These are phyloP conservation scores for Macrophomina tecta DNA, from an alignment of 2,329 filamentous ascomycete species.

Conservation along the genomic window DNA sequence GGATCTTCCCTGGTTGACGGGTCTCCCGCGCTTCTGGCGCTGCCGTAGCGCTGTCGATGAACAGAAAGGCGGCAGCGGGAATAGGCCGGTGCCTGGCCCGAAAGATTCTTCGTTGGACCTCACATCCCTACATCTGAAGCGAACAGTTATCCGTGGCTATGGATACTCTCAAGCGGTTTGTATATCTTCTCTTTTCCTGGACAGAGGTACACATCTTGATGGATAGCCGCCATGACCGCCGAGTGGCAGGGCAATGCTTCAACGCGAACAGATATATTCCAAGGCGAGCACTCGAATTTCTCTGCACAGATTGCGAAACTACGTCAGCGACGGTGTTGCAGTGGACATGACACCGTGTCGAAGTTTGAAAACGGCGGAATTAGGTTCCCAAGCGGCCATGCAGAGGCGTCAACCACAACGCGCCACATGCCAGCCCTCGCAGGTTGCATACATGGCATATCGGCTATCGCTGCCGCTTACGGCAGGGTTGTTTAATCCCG, in stretches of 20 bases:
- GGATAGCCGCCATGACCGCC: background rate
- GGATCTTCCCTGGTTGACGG: background rate
- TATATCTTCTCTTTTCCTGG: slow-evolving; percentile 11
- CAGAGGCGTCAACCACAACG: background rate
- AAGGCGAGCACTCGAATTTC: background rate
- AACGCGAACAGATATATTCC: background rate
- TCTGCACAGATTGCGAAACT: background rate
- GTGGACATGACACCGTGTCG: slow-evolving; percentile 8
- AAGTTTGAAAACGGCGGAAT: slow-evolving; percentile 23
- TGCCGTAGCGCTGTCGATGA: slow-evolving; percentile 24
- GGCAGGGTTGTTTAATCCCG: slow-evolving; percentile 7
- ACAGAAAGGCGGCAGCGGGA: background rate
- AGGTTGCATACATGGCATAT: background rate
- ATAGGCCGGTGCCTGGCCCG: slow-evolving; percentile 10
- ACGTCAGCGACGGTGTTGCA: slow-evolving; percentile 5
- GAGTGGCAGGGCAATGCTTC: background rate
- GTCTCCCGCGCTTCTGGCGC: slow-evolving; percentile 11
- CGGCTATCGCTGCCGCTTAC: slow-evolving; percentile 14
- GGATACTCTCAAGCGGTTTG: slow-evolving; percentile 3
- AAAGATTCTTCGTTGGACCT: background rate
- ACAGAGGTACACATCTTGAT: background rate
- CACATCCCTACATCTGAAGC: slow-evolving; percentile 14
- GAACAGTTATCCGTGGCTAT: slow-evolving; percentile 6
- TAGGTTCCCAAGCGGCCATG: slow-evolving; percentile 16
- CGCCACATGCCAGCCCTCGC: slow-evolving; percentile 3